Base-by-base conservation (phyloP, 306 rosid species). In the Arachis hypogaea region DNA sequence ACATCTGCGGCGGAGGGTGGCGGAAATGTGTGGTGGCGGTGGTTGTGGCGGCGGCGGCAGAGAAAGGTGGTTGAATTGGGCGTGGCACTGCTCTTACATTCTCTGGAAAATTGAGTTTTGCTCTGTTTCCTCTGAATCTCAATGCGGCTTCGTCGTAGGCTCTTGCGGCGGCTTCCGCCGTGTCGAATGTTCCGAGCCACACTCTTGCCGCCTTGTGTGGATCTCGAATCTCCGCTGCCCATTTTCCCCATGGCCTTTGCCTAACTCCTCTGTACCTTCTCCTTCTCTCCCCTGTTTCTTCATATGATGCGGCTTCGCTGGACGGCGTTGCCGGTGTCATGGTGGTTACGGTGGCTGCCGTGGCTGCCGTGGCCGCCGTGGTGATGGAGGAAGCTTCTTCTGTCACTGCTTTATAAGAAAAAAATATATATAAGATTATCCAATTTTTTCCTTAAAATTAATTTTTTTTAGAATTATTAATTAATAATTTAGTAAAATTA, bases 201-300 rank as follows among this genome's bases (percentile, higher is more conserved):
- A 94, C 99, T 51, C 99, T 78, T 16, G 97, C 93, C 11, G 99
- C 99, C 79, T 90, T 94, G 72, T 92, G 96, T 0, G 99, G 99
- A 58, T 94, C 99, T 0, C 99, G 91, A 14, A 94, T 94, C 75
- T 94, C 99, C 3, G 99, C 99, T 46, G 99, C 99, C 99, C 99
- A 94, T 68, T 94, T 94, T 0, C 99, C 99, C 99, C 99, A 94
- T 4, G 99, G 99, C 58, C 99, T 82, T 79, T 92, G 97, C 38
- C 99, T 84, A 59, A 94, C 99, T 77, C 99, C 99, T 72, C 99
- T 84, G 79, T 89, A 94, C 69, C 88, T 83, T 70, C 96, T 85
- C 41, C 88, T 85, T 54, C 66, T 85, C 51, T 89, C 97, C 2
- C 81, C 85, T 1, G 72, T 59, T 38, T 79, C 96, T 60, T 83